Evolutionary conservation across 2,329 filamentous ascomycete genomes (phyloP).

Genomic region (Colletotrichum zoysiae): DNA sequence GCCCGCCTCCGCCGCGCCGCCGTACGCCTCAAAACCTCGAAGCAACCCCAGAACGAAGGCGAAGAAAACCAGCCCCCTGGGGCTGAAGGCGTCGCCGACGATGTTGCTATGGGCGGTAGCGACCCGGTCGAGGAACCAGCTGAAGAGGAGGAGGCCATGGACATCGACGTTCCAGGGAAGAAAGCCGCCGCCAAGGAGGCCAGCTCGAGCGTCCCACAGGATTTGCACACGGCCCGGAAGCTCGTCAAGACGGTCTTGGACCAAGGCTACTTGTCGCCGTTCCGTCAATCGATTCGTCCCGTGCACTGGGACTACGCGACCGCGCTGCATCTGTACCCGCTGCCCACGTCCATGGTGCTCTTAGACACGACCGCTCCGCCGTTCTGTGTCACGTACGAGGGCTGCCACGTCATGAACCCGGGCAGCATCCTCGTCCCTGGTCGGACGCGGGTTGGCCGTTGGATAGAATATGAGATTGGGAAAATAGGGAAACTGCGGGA

Average conservation of each 20-base stretch:
- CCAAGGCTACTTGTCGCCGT: slow-evolving; percentile 90
- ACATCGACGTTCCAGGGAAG: slow-evolving; percentile 54
- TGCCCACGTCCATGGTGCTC: slow-evolving; percentile 86
- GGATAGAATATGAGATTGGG: slow-evolving; percentile 88
- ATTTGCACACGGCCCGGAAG: slow-evolving; percentile 74
- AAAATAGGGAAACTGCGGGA: slow-evolving; percentile 73
- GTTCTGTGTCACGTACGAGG: slow-evolving; percentile 92
- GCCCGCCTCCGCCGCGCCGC: slow-evolving; percentile 82
- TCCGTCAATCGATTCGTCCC: slow-evolving; percentile 82
- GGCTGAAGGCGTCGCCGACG: slow-evolving; percentile 40
- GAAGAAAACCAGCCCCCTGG: slow-evolving; percentile 46
- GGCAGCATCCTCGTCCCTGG: slow-evolving; percentile 80
- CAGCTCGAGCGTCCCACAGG: slow-evolving; percentile 55
- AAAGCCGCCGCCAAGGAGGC: slow-evolving; percentile 31
- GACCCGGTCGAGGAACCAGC: slow-evolving; percentile 38
- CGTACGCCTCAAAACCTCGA: slow-evolving; percentile 73
- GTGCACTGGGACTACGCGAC: slow-evolving; percentile 90
- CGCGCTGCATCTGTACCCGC: slow-evolving; percentile 84
- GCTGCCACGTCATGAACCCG: slow-evolving; percentile 96
- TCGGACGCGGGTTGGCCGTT: slow-evolving; percentile 77
- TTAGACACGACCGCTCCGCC: slow-evolving; percentile 85
- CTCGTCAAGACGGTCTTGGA: slow-evolving; percentile 93
- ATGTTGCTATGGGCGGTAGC: slow-evolving; percentile 52
- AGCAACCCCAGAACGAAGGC: slow-evolving; percentile 48
- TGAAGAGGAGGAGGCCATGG: slow-evolving; percentile 54